Evolutionary conservation across 148 eudicot species (phyloP), one percentile per base, ranked within the genome.

Genomic region (Chenopodium album): DNA sequence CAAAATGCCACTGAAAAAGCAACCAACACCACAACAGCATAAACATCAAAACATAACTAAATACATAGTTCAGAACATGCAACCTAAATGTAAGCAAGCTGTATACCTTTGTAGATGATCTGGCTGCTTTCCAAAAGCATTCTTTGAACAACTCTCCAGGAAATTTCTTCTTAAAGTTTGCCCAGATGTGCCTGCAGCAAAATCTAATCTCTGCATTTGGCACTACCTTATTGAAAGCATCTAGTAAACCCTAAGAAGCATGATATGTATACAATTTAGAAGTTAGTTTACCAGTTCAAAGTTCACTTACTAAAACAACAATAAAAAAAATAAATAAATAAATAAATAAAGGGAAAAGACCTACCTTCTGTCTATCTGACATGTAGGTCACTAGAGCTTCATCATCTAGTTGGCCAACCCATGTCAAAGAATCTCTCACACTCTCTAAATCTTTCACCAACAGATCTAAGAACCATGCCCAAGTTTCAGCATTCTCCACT

Each of bases 321-420:
- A 1, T 31, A 31, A 31, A 31, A 31, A 31, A 31, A 1, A 34
- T 34, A 2, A 34, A 31, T 31, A 1, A 31, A 31, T 23, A 31
- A 31, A 31, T 31, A 31, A 31, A 31, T 31, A 34, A 3, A 34
- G 37, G 3, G 37, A 34, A 34, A 34, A 34, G 37, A 34, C 3
- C 37, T 62, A 62, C 83, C 83, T 81, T 81, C 22, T 75, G 79
- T n/a, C 65, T 74, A 29, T 81, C 66, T 11, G 22, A 65, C 73
- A 75, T 81, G 10, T 65, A 81, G 1, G 62, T 47, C 17, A 73
- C 12, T 5, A 46, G 0, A 1, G 1, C 63, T 9, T 5, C 11
- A 7, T 47, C 50, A 47, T 6, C 7, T 12, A 0, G 9, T 11
- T 54, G 16, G 13, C 3, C 16, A 13, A 54, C 4, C 16, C 2